phyloP scores from a whole-genome alignment of 805 yeast genomes.

The Metschnikowia kofuensis region DNA sequence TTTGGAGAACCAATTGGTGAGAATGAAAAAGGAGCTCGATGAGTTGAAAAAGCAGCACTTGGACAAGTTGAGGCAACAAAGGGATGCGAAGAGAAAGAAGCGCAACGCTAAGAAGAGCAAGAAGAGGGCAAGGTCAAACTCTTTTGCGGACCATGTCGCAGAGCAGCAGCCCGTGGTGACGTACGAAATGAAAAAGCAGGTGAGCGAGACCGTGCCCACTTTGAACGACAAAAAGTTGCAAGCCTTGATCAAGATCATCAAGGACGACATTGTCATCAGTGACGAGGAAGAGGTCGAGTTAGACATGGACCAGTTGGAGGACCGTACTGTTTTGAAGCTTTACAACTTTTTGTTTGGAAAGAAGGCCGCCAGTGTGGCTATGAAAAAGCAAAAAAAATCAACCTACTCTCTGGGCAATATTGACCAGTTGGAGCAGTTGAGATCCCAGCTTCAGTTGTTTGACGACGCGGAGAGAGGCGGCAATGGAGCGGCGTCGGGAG shows the following conservation, averaged over 20 bases:
- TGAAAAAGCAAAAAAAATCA: slow-evolving; percentile 42
- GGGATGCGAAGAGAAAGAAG: slow-evolving; percentile 48
- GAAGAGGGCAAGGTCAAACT: slow-evolving; percentile 20
- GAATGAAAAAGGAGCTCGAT: slow-evolving; percentile 83
- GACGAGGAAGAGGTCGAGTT: slow-evolving; percentile 92
- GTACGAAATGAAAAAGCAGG: slow-evolving; percentile 94
- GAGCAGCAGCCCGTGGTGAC: slow-evolving; percentile 53
- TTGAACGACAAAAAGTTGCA: slow-evolving; percentile 77
- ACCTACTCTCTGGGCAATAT: slow-evolving; percentile 29
- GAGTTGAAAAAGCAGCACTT: slow-evolving; percentile 77
- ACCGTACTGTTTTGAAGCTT: slow-evolving; percentile 73
- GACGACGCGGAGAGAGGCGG: slow-evolving; percentile 31
- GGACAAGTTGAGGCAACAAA: slow-evolving; percentile 62
- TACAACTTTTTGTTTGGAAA: slow-evolving; percentile 70
- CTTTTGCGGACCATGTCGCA: slow-evolving; percentile 24
- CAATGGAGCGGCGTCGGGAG: slow-evolving; percentile 17
- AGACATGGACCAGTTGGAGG: slow-evolving; percentile 91
- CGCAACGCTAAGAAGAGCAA: slow-evolving; percentile 37
- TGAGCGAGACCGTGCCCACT: slow-evolving; percentile 79
- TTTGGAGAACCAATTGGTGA: slow-evolving; percentile 78
- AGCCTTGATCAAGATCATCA: slow-evolving; percentile 80
- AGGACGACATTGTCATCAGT: slow-evolving; percentile 53
- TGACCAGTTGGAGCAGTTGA: slow-evolving; percentile 63
- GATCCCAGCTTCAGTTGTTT: slow-evolving; percentile 46
- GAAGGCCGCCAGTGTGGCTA: slow-evolving; percentile 37